Conservation (phyloP, 495 filamentous ascomycete species). For the Neurospora sp. region DNA sequence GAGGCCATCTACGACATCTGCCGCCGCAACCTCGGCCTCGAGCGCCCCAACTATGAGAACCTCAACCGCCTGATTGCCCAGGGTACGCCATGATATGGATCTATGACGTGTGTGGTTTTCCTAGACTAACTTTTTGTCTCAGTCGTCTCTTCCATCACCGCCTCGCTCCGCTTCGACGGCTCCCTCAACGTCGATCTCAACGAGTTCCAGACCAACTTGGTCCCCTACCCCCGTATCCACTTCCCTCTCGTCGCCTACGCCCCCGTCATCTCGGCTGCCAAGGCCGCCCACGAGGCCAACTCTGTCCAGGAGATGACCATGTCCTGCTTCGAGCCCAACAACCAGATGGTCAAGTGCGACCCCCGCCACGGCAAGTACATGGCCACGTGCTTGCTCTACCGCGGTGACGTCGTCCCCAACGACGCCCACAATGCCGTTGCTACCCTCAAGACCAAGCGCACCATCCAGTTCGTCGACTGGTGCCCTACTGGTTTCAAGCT, state of each 20-base stretch:
- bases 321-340: slow-evolving; percentile 72
- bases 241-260: slow-evolving; percentile 96
- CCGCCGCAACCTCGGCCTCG: slow-evolving; percentile 90
- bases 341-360: slow-evolving; percentile 99
- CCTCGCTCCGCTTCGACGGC: slow-evolving; percentile 95
- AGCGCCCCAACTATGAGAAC: slow-evolving; percentile 96
- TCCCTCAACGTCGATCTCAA: slow-evolving; percentile 98
- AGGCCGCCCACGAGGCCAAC: slow-evolving; percentile 92
- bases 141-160: slow-evolving; percentile 98
- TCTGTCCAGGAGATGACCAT: slow-evolving; percentile 80
- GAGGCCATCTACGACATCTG: slow-evolving; percentile 99
- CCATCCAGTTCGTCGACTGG: slow-evolving; percentile 99
- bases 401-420: slow-evolving; percentile 94
- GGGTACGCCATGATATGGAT: slow-evolving; percentile 37
- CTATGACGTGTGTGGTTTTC: neutral
- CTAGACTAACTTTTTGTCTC: neutral
- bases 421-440: slow-evolving; percentile 87
- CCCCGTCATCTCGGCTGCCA: slow-evolving; percentile 84
- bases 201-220: slow-evolving; percentile 99
- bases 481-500: slow-evolving; percentile 99
- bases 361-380: slow-evolving; percentile 99
- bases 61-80: slow-evolving; percentile 97
- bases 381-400: slow-evolving; percentile 96
- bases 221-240: slow-evolving; percentile 98
- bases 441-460: slow-evolving; percentile 94